Base-by-base conservation (phyloP, 768 basidiomycete genomes). In the Baorangia bicolor region DNA sequence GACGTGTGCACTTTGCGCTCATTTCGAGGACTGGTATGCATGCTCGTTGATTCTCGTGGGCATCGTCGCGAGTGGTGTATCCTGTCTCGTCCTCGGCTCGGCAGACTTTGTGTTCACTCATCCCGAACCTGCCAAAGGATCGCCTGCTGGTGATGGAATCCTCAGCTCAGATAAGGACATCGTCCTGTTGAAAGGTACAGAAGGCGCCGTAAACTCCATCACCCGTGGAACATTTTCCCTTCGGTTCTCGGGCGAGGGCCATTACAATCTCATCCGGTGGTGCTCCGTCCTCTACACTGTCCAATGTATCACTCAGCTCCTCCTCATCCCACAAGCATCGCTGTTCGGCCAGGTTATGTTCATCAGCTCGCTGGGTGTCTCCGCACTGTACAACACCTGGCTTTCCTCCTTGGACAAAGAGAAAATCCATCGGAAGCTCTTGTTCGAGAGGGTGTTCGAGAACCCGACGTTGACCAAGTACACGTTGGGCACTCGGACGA, bases 281-380 rank as follows among this genome's bases (percentile, higher is more conserved):
- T 68, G 63, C n/a, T 68, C 71, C 10, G 0, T 55, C 23, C 49
- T 69, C 2, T 61, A 68, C 42, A 33, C 55, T 23, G 18, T 52
- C n/a, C 71, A 72, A 45, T 65, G 59, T 41, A 42, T 72, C 23
- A 27, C 51, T 7, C 71, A 72, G 49, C 64, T 72, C 11, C 55
- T 72, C 23, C 62, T 72, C n/a, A 68, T 70, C 11, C 64, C 71
- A 0, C 69, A 72, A 55, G 66, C 64, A 1, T 58, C 61, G 6
- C 38, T 69, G 16, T 66, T 69, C 14, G 71, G 71, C 2, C 71
- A 73, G 45, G 35, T 67, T 51, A 62, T 73, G 61, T 72, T 73
- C 56, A 53, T 73, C 14, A 5, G 40, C 1, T 64, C 68, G 5
- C 51, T 73, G 5, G 68, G 59, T 2, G 56, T 65, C 1, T 72